Conservation (phyloP, 2,329 filamentous ascomycete genomes). For the Xylariaceae sp. region DNA sequence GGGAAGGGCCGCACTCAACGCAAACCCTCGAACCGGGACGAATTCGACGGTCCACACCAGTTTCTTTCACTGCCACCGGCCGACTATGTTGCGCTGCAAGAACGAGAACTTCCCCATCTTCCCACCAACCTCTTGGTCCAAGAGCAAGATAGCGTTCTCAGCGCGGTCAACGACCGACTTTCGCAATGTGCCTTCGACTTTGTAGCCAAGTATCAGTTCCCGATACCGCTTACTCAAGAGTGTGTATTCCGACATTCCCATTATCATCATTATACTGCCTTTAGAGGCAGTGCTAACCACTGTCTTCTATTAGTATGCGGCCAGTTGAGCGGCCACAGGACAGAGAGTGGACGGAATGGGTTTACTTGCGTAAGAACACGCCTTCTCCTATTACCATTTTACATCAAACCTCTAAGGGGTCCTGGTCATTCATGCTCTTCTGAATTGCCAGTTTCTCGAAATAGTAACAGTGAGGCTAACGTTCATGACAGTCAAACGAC, state of each 20-base stretch:
- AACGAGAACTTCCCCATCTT: slow-evolving; percentile 75
- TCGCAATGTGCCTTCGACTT: slow-evolving; percentile 87
- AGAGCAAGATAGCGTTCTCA: slow-evolving; percentile 79
- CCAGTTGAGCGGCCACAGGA: slow-evolving; percentile 41
- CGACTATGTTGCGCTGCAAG: slow-evolving; percentile 69
- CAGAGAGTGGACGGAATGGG: slow-evolving; percentile 85
- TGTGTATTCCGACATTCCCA: slow-evolving; percentile 8
- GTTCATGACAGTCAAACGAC: slow-evolving; percentile 57
- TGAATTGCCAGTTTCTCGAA: too few species aligned
- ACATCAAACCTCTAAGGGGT: too few species aligned
- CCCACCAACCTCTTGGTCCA: slow-evolving; percentile 78
- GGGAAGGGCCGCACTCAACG: slow-evolving; percentile 56
- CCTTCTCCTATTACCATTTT: too few species aligned
- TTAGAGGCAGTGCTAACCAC: slow-evolving; percentile 1
- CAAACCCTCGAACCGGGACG: slow-evolving; percentile 75
- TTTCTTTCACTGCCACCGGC: slow-evolving; percentile 69
- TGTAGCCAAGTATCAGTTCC: slow-evolving; percentile 86
- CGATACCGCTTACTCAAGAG: slow-evolving; percentile 77
- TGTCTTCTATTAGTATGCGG: slow-evolving; percentile 49
- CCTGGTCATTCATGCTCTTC: too few species aligned
- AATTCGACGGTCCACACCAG: slow-evolving; percentile 85
- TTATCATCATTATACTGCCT: background rate
- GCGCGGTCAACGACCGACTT: slow-evolving; percentile 77
- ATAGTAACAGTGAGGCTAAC: too few species aligned
- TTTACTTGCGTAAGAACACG: slow-evolving; percentile 54